Conservation (phyloP, 768 basidiomycete genomes). For the Paxillus rubicundulus region DNA sequence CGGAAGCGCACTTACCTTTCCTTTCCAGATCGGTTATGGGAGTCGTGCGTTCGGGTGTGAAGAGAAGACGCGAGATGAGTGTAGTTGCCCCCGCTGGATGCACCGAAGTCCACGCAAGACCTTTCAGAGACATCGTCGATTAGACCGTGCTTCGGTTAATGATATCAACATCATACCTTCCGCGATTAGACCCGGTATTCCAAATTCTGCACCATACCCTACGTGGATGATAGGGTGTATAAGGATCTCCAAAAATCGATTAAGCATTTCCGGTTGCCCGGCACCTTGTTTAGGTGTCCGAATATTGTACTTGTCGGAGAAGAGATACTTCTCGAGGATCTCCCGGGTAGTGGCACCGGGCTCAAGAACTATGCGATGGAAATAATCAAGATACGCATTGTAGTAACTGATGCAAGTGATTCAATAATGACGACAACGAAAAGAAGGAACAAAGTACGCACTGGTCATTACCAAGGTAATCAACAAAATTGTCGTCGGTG, state of each 20-base stretch:
- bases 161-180: slow-evolving; percentile 46
- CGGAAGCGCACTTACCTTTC: slow-evolving; percentile 7
- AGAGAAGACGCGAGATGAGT: slow-evolving; percentile 36
- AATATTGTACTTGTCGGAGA: slow-evolving; percentile 51
- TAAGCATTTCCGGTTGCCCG: slow-evolving; percentile 55
- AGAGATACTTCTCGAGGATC: slow-evolving; percentile 60
- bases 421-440: background rate
- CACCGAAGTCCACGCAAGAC: slow-evolving; percentile 57
- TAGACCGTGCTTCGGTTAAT: background rate
- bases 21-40: slow-evolving; percentile 22
- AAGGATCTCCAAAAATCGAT: slow-evolving; percentile 55
- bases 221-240: slow-evolving; percentile 66
- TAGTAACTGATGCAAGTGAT: slow-evolving; percentile 21
- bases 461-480: slow-evolving; percentile 33
- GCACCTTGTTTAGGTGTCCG: slow-evolving; percentile 25
- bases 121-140: slow-evolving; percentile 31
- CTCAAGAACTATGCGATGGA: slow-evolving; percentile 28
- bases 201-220: slow-evolving; percentile 65
- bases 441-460: slow-evolving; percentile 2
- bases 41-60: slow-evolving; percentile 18
- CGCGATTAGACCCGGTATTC: slow-evolving; percentile 55
- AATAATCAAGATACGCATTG: slow-evolving; percentile 33
- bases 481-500: slow-evolving; percentile 22
- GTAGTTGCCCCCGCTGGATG: slow-evolving; percentile 39
- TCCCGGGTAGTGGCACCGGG: slow-evolving; percentile 29